A percentile compares a stretch with the other conserved stretches of the same genome.
Evolutionary conservation across 176 grass and related monocot genomes (phyloP).

Genomic region (Cenchrus purpureus): DNA sequence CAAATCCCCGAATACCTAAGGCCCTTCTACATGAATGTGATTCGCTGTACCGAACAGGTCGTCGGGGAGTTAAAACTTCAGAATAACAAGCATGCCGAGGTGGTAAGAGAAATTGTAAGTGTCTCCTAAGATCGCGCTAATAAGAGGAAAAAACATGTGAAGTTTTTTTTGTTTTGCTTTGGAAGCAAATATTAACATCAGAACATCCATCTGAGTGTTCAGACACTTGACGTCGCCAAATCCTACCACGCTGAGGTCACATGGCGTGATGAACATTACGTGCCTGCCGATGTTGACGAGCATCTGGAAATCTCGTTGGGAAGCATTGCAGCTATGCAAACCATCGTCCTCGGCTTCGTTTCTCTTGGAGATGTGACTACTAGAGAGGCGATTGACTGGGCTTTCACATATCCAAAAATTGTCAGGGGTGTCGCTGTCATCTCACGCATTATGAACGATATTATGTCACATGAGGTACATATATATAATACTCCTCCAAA

Average conservation of each 20-base stretch:
- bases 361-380: background rate
- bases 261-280: background rate
- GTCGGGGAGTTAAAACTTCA: conserved; percentile 14
- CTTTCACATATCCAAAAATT: background rate
- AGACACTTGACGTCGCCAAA: background rate
- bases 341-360: background rate
- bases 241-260: background rate
- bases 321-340: background rate
- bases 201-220: background rate
- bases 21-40: conserved; percentile 31
- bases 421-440: background rate
- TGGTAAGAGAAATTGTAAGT: background rate
- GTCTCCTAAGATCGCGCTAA: background rate
- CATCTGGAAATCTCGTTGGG: background rate
- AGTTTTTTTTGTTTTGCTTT: background rate
- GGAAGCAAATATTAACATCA: background rate
- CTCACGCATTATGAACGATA: background rate
- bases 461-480: background rate
- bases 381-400: background rate
- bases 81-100: conserved; percentile 10
- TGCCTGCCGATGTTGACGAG: background rate
- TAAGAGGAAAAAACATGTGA: background rate
- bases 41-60: background rate
- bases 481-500: background rate
- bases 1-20: conserved; percentile 35